Conservation (phyloP, 768 basidiomycete genomes). For the Leccinellum luteum region DNA sequence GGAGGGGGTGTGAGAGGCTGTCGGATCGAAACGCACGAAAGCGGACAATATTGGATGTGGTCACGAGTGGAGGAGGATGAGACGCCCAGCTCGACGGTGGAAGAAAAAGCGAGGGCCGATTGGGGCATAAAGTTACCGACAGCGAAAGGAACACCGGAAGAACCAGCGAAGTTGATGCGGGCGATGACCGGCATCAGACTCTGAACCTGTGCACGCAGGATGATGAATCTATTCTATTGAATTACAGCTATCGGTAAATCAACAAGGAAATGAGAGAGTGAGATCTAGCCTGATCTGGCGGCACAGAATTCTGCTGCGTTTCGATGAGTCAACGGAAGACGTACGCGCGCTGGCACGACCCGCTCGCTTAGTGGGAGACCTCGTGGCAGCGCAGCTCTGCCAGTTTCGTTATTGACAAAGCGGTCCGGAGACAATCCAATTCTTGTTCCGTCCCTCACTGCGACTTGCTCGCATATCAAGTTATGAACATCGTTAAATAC, state of each 20-base stretch:
- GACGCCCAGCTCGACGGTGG: slow-evolving; percentile 2
- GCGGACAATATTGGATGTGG: neutral
- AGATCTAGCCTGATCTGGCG: slow-evolving; percentile 22
- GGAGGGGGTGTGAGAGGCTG: slow-evolving; percentile 21
- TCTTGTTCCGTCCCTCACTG: slow-evolving; percentile 20
- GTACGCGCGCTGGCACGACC: slow-evolving; percentile 17
- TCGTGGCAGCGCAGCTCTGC: slow-evolving; percentile 25
- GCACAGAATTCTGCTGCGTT: slow-evolving; percentile 9
- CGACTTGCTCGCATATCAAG: neutral
- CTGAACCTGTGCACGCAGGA: slow-evolving; percentile 10
- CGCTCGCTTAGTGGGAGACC: slow-evolving; percentile 20
- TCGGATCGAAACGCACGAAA: slow-evolving; percentile 2
- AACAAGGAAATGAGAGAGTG: slow-evolving; percentile 21
- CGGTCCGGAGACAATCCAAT: slow-evolving; percentile 23
- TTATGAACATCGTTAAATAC: slow-evolving; percentile 3
- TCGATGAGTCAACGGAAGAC: slow-evolving; percentile 18
- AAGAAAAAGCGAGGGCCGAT: slow-evolving; percentile 9
- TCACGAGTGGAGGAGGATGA: neutral
- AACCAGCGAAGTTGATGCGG: slow-evolving; percentile 24
- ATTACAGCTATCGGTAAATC: slow-evolving; percentile 28
- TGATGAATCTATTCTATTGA: slow-evolving; percentile 15
- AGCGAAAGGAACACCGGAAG: slow-evolving; percentile 23
- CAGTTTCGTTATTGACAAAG: slow-evolving; percentile 17
- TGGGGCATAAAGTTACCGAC: slow-evolving; percentile 29
- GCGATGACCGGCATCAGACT: slow-evolving; percentile 20